These are phyloP conservation scores for Penicillium sp. DNA, from an alignment of 2,329 filamentous ascomycete species.

Conservation along the genomic window DNA sequence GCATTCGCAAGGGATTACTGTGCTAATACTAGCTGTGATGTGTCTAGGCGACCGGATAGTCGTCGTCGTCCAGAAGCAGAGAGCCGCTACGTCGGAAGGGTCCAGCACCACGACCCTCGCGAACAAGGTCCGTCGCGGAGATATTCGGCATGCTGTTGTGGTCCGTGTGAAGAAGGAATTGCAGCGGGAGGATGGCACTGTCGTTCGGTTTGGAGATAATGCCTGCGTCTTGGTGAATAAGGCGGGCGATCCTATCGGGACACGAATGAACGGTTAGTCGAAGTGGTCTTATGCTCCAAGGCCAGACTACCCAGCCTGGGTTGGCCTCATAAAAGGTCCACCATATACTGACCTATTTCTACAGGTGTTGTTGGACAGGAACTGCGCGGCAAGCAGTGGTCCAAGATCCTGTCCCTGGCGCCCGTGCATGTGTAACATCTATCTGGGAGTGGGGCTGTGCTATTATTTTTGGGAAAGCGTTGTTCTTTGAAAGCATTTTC, in stretches of 20 bases:
- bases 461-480: constrained; percentile 27
- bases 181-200: constrained; percentile 82
- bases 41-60: constrained; percentile 87
- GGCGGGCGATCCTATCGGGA: constrained; percentile 91
- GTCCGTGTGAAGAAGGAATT: constrained; percentile 89
- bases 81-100: constrained; percentile 70
- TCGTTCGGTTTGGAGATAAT: constrained; percentile 95
- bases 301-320: not conserved
- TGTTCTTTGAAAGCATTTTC: constrained; percentile 32
- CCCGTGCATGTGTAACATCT: constrained; percentile 70
- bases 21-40: constrained; percentile 1
- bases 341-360: constrained; percentile 26
- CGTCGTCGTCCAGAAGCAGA: constrained; percentile 95
- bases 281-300: not conserved
- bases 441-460: constrained; percentile 17
- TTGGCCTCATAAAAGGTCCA: not conserved
- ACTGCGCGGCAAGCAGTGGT: constrained; percentile 91
- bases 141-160: constrained; percentile 93
- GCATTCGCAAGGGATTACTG: not conserved
- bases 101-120: constrained; percentile 73
- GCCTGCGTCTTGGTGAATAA: constrained; percentile 98
- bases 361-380: constrained; percentile 83
- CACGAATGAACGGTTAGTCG: constrained; percentile 73
- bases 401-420: constrained; percentile 95
- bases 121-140: constrained; percentile 94